These are phyloP conservation scores for Aureobasidium sp. DNA, from an alignment of 2,329 filamentous ascomycete genomes.

Conservation along the genomic window DNA sequence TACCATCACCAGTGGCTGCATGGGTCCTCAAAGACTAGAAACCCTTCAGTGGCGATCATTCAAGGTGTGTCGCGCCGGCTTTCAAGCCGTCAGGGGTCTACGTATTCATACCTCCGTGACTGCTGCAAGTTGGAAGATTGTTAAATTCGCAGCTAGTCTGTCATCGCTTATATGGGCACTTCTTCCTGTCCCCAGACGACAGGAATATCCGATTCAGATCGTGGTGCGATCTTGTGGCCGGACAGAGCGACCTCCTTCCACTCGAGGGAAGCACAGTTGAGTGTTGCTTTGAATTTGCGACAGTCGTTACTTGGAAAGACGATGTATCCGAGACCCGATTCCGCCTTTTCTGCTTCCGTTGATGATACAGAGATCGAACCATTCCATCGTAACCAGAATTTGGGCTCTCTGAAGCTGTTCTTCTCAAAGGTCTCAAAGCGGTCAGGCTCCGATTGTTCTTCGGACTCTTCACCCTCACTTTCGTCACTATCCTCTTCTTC, in stretches of 20 bases:
- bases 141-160: no score
- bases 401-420: conserved; percentile 12
- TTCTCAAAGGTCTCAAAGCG: conserved; percentile 6
- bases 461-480: not conserved
- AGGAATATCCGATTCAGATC: not conserved
- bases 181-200: not conserved
- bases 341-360: not conserved
- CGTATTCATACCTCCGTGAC: no score
- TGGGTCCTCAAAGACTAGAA: no score
- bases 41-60: no score
- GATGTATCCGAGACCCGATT: not conserved
- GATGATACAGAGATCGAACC: not conserved
- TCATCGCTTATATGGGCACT: not conserved
- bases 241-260: conserved; percentile 4
- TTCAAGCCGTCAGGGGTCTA: no score
- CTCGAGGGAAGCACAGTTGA: not conserved
- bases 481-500: not conserved
- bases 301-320: conserved; percentile 3
- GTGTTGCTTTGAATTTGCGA: conserved; percentile 4
- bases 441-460: not conserved
- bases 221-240: conserved; percentile 17
- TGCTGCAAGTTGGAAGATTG: no score
- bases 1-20: no score
- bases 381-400: conserved; percentile 5
- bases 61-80: no score